Conservation (phyloP, 805 yeast genomes). For the Metschnikowia noctiluminum region DNA sequence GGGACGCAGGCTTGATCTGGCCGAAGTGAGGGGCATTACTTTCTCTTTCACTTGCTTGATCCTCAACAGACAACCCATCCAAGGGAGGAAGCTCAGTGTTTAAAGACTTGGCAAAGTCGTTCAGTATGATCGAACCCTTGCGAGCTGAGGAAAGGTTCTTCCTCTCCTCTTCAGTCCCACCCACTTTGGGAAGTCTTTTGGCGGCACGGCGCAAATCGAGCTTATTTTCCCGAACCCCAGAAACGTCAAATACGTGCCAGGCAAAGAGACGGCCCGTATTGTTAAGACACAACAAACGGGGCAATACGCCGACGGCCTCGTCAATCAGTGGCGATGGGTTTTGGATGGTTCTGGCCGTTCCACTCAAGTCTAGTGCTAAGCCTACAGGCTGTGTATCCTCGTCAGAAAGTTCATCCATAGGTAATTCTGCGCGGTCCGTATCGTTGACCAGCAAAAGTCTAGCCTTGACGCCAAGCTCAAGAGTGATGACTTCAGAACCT, state of each 20-base stretch:
- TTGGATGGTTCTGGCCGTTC: conserved; percentile 35
- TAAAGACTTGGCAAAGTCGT: conserved; percentile 3
- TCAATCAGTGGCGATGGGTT: conserved; percentile 62
- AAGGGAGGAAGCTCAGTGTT: background rate
- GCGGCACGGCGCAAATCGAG: conserved; percentile 11
- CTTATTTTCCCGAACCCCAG: conserved; percentile 41
- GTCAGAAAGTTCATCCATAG: conserved; percentile 60
- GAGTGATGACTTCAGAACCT: conserved; percentile 59
- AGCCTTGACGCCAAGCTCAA: conserved; percentile 11
- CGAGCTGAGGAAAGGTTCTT: background rate
- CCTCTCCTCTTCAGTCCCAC: background rate
- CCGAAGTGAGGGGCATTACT: background rate
- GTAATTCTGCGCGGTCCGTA: conserved; percentile 67
- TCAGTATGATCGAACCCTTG: conserved; percentile 3
- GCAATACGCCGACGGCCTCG: conserved; percentile 52
- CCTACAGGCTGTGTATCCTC: conserved; percentile 75
- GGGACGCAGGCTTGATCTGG: background rate
- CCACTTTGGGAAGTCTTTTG: background rate
- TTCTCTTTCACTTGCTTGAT: too few species aligned
- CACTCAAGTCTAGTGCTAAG: conserved; percentile 55
- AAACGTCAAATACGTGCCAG: conserved; percentile 63
- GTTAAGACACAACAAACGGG: conserved; percentile 60
- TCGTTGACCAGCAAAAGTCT: conserved; percentile 56
- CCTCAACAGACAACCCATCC: too few species aligned
- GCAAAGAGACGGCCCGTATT: conserved; percentile 58